phyloP scores from a whole-genome alignment of 1,139 yeast species.

The Diutina ranongensis region DNA sequence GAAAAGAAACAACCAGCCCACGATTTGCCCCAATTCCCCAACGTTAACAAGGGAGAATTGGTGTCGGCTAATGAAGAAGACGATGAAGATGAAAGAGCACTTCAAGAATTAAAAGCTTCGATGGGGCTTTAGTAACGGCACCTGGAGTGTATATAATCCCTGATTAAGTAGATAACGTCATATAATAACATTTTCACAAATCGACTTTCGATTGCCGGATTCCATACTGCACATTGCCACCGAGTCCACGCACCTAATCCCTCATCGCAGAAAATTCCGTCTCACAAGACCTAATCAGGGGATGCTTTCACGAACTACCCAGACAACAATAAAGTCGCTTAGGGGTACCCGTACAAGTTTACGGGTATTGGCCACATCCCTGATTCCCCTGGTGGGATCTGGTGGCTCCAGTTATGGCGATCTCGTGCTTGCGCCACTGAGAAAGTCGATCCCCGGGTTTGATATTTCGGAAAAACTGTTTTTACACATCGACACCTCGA shows the following conservation, averaged over 20 bases:
- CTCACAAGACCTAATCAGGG: background rate
- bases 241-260: background rate
- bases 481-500: no score
- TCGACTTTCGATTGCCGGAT: no score
- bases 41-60: conserved; percentile 25
- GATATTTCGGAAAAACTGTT: conserved; percentile 1
- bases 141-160: no score
- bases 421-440: background rate
- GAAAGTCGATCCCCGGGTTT: background rate
- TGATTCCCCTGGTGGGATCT: conserved; percentile 1
- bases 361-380: background rate
- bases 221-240: no score
- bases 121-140: conserved; percentile 58
- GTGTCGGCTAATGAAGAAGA: conserved; percentile 36
- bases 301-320: conserved; percentile 3
- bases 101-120: conserved; percentile 83
- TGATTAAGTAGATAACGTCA: no score
- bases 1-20: background rate
- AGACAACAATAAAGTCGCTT: background rate
- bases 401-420: background rate
- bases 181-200: no score
- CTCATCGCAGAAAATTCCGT: background rate
- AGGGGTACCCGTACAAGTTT: background rate
- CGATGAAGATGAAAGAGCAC: conserved; percentile 86
- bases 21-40: conserved; percentile 39